phyloP scores from a whole-genome alignment of 352 stramenopile genomes.

The Globisporangium megalacanthum region DNA sequence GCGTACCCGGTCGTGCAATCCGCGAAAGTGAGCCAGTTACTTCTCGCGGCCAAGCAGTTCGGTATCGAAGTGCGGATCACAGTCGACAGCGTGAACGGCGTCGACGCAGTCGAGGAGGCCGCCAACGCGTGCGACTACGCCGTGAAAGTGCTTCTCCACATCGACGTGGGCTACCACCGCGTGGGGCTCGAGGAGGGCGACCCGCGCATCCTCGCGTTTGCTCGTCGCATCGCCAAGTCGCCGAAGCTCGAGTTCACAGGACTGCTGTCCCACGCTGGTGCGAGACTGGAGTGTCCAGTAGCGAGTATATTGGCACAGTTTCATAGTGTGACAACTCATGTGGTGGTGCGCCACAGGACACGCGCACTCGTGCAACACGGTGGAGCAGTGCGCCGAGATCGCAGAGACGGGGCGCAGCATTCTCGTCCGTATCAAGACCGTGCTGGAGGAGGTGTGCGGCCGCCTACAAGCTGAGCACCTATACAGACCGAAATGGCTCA shows the following conservation, averaged over 20 bases:
- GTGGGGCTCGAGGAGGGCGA: constrained; percentile 61
- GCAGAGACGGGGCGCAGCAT: constrained; percentile 54
- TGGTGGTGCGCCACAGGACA: constrained; percentile 25
- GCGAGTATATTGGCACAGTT: background rate
- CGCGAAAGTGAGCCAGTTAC: constrained; percentile 46
- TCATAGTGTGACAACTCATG: too few relatives aligned
- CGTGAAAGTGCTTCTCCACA: constrained; percentile 59
- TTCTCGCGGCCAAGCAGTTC: constrained; percentile 39
- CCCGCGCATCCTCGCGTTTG: constrained; percentile 41
- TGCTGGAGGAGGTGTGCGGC: constrained; percentile 30
- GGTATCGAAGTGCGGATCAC: constrained; percentile 52
- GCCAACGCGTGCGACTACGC: constrained; percentile 32
- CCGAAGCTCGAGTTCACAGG: constrained; percentile 47
- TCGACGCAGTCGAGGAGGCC: constrained; percentile 47
- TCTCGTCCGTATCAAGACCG: constrained; percentile 60
- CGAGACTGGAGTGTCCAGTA: background rate
- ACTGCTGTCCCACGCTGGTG: constrained; percentile 57
- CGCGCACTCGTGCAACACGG: constrained; percentile 45
- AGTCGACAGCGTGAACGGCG: constrained; percentile 49
- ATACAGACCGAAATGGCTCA: too few relatives aligned
- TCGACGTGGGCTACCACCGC: constrained; percentile 73
- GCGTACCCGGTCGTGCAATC: constrained; percentile 66
- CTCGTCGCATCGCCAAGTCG: constrained; percentile 42
- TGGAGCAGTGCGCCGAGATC: constrained; percentile 40
- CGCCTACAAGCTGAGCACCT: background rate